Percentiles rank a stretch among this genome's conserved stretches.
Conservation (phyloP, 306 rosid species). For the Potentilla sterilis region DNA sequence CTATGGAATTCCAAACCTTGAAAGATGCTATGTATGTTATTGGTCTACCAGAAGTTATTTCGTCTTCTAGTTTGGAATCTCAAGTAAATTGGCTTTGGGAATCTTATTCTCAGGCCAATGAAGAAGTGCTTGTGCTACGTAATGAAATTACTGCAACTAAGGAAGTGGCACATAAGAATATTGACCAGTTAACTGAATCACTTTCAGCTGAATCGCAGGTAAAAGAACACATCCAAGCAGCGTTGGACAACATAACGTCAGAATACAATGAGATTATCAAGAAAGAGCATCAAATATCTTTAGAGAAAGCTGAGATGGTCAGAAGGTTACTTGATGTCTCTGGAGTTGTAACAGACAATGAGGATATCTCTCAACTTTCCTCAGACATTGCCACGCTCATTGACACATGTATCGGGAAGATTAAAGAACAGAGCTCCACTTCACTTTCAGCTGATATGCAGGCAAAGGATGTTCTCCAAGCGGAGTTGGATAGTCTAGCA, state of each 20-base stretch:
- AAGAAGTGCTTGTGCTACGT: constrained; percentile 42
- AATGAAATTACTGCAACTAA: constrained; percentile 53
- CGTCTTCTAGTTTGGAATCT: constrained; percentile 64
- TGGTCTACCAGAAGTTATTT: constrained; percentile 66
- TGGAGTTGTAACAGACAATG: constrained; percentile 51
- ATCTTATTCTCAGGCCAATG: constrained; percentile 50
- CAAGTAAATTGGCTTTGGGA: constrained; percentile 69
- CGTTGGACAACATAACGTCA: constrained; percentile 55
- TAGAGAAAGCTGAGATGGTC: constrained; percentile 63
- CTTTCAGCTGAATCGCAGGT: constrained; percentile 62
- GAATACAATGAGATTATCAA: constrained; percentile 45
- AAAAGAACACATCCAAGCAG: constrained; percentile 62
- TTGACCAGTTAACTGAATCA: constrained; percentile 56
- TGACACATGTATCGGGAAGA: constrained; percentile 48
- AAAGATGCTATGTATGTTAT: constrained; percentile 49
- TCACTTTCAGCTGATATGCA: constrained; percentile 59
- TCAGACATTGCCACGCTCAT: constrained; percentile 37
- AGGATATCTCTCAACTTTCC: constrained; percentile 41
- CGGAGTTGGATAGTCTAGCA: constrained; percentile 58
- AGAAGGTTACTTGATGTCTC: constrained; percentile 60
- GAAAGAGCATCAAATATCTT: constrained; percentile 49
- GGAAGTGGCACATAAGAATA: constrained; percentile 49
- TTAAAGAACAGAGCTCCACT: constrained; percentile 49
- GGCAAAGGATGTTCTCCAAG: constrained; percentile 67
- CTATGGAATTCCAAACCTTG: constrained; percentile 52